Evolutionary conservation across 2,329 filamentous ascomycete species (phyloP).

Genomic region (Moelleriella libera): DNA sequence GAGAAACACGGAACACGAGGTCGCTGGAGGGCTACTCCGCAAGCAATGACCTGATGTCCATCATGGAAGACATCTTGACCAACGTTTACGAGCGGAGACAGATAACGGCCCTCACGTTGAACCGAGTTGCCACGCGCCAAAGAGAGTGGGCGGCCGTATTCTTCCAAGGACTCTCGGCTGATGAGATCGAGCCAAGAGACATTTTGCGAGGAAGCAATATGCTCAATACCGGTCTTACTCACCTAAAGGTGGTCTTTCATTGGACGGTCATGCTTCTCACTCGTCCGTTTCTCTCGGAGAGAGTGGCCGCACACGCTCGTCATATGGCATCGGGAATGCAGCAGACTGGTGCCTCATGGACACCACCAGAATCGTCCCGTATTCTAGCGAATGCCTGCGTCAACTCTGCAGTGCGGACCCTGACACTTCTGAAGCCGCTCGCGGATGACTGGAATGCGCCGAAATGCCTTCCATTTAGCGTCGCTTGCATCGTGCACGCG

Average conservation of each 20-base stretch:
- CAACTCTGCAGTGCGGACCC: conserved; percentile 14
- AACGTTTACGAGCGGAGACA: conserved; percentile 13
- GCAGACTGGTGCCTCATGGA: background rate
- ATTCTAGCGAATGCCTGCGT: conserved; percentile 13
- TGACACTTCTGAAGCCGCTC: conserved; percentile 23
- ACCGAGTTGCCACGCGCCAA: conserved; percentile 13
- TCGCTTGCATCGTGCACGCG: conserved; percentile 27
- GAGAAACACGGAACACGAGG: conserved; percentile 7
- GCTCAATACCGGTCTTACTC: conserved; percentile 2
- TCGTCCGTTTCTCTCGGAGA: conserved; percentile 15
- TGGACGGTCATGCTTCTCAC: conserved; percentile 19
- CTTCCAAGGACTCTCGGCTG: conserved; percentile 11
- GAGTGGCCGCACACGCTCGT: conserved; percentile 8
- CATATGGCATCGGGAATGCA: background rate
- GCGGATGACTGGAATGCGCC: conserved; percentile 16
- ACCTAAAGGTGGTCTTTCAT: conserved; percentile 18
- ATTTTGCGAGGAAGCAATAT: background rate
- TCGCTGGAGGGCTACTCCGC: conserved; percentile 10
- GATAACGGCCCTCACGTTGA: conserved; percentile 8
- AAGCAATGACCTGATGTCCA: conserved; percentile 5
- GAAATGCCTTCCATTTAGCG: conserved; percentile 23
- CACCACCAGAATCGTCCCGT: conserved; percentile 1
- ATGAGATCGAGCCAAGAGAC: conserved; percentile 1
- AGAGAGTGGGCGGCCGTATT: conserved; percentile 11
- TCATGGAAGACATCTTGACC: conserved; percentile 17